Percentiles rank a stretch among this genome's conserved stretches.
phyloP scores from a whole-genome alignment of 2,329 filamentous ascomycete genomes.

The Fusarium pseudograminearum region DNA sequence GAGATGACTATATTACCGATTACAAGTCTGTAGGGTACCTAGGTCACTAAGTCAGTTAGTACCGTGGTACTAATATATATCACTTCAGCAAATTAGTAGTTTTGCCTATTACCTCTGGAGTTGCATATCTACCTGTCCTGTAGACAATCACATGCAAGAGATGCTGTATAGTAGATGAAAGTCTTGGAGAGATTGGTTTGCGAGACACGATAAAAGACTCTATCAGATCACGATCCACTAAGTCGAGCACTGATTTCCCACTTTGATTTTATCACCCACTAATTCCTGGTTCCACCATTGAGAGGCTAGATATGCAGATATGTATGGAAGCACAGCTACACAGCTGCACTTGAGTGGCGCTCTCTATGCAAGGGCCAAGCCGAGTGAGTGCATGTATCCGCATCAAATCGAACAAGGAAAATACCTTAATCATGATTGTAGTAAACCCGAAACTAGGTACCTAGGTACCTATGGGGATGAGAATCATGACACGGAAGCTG shows the following conservation, averaged over 20 bases:
- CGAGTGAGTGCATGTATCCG: background rate
- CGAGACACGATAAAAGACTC: background rate
- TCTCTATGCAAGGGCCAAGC: constrained; percentile 32
- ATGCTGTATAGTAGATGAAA: background rate
- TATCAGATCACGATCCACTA: background rate
- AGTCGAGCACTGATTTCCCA: background rate
- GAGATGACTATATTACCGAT: background rate
- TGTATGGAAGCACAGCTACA: constrained; percentile 28
- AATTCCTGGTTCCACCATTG: constrained; percentile 8
- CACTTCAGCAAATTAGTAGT: no score
- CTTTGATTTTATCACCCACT: background rate
- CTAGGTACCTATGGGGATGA: background rate
- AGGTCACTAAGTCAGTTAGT: no score
- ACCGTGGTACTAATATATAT: no score
- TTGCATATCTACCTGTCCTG: no score
- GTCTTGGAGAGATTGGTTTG: background rate
- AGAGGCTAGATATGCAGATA: background rate
- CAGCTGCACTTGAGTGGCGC: constrained; percentile 27
- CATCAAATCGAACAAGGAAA: background rate
- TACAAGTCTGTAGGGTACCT: no score
- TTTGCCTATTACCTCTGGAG: no score
- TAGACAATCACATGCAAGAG: constrained; percentile 31
- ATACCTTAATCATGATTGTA: background rate
- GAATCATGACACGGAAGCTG: background rate
- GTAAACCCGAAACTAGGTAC: background rate